Percentiles rank a stretch among this genome's conserved stretches.
phyloP scores from a whole-genome alignment of 1,284 basidiomycete species.

The Tylopilus orsonianus region DNA sequence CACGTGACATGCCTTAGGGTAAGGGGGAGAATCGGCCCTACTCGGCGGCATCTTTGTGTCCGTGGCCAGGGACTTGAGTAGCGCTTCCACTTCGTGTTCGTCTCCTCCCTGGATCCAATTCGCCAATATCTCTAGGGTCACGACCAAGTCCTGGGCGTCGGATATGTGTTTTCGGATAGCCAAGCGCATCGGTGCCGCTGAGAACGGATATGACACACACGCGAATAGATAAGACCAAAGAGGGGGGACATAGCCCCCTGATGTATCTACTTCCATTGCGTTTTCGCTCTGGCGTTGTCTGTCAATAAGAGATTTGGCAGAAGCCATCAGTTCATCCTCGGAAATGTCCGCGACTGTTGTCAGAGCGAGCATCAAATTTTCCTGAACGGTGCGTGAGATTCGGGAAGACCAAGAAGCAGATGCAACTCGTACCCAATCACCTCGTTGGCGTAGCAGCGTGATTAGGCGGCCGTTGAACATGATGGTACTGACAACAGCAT shows the following conservation, averaged over 20 bases:
- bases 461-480: conserved; percentile 64
- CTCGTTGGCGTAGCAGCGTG: conserved; percentile 45
- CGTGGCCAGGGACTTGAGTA: conserved; percentile 38
- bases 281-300: conserved; percentile 32
- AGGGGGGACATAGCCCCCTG: conserved; percentile 37
- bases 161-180: conserved; percentile 55
- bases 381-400: conserved; percentile 37
- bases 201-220: conserved; percentile 53
- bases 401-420: not conserved
- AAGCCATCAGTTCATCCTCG: conserved; percentile 57
- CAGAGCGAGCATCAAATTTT: conserved; percentile 53
- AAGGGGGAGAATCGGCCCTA: conserved; percentile 40
- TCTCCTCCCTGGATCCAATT: conserved; percentile 51
- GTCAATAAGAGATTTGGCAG: conserved; percentile 46
- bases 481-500: conserved; percentile 49
- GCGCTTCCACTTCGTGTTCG: conserved; percentile 41
- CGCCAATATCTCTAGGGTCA: conserved; percentile 51
- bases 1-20: conserved; percentile 45
- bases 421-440: conserved; percentile 61
- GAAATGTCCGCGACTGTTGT: conserved; percentile 56
- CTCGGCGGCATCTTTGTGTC: conserved; percentile 20
- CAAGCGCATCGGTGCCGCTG: conserved; percentile 49
- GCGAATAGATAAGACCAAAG: conserved; percentile 51
- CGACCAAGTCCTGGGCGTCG: conserved; percentile 52
- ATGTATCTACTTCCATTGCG: conserved; percentile 59